phyloP scores from a whole-genome alignment of 495 filamentous ascomycete genomes.

The Aspergillus homomorphus region DNA sequence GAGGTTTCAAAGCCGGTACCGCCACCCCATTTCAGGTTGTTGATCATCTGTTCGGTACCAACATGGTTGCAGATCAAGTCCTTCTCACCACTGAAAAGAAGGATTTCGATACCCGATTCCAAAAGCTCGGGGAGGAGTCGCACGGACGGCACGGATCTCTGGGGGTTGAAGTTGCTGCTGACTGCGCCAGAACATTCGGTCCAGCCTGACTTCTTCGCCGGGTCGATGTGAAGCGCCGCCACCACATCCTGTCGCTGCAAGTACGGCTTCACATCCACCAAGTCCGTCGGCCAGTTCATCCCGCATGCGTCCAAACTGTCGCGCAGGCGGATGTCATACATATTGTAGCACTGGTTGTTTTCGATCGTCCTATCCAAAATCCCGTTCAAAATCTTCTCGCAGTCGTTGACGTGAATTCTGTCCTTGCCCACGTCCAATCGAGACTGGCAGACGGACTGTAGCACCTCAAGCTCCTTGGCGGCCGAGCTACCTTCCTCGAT shows the following conservation, averaged over 20 bases:
- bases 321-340: slow-evolving; percentile 87
- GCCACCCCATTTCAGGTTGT: slow-evolving; percentile 88
- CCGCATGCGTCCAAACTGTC: slow-evolving; percentile 77
- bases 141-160: slow-evolving; percentile 67
- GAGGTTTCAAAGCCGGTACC: slow-evolving; percentile 87
- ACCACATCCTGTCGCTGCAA: slow-evolving; percentile 77
- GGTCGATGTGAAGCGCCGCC: slow-evolving; percentile 75
- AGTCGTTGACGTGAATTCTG: slow-evolving; percentile 62
- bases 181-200: slow-evolving; percentile 85
- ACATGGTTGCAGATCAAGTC: slow-evolving; percentile 97
- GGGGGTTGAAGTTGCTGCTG: slow-evolving; percentile 60
- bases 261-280: slow-evolving; percentile 73
- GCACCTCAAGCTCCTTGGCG: slow-evolving; percentile 64
- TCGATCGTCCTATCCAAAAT: slow-evolving; percentile 59
- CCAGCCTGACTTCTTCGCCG: slow-evolving; percentile 82
- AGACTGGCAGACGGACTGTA: slow-evolving; percentile 63
- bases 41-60: slow-evolving; percentile 87
- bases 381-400: slow-evolving; percentile 69
- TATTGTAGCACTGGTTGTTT: slow-evolving; percentile 71
- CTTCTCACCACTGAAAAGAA: slow-evolving; percentile 90
- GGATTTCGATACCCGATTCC: slow-evolving; percentile 62
- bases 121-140: slow-evolving; percentile 74
- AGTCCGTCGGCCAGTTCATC: slow-evolving; percentile 94
- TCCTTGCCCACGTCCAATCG: slow-evolving; percentile 52
- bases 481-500: slow-evolving; percentile 61